Conservation (phyloP, 371 early-diverging fungal species). For the Encephalitozoon intestinalis region DNA sequence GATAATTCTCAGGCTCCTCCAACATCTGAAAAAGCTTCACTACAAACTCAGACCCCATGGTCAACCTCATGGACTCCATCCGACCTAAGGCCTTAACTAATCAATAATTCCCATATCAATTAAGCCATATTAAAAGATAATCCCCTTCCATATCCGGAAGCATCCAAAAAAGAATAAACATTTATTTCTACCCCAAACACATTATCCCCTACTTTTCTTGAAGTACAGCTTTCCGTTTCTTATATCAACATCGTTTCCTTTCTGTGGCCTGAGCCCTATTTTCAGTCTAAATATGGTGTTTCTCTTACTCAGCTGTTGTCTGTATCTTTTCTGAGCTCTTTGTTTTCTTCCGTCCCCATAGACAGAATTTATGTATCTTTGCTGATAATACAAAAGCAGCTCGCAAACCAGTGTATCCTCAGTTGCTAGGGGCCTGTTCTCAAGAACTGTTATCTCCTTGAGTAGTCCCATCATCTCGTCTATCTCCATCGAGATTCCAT, state of each 20-base stretch:
- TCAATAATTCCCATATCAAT: neutral
- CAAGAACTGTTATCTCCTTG: neutral
- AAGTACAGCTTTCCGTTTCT: slow-evolving; percentile 5
- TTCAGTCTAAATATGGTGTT: slow-evolving; percentile 24
- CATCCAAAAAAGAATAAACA: slow-evolving; percentile 2
- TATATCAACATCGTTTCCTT: neutral
- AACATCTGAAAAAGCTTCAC: slow-evolving; percentile 59
- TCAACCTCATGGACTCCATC: neutral
- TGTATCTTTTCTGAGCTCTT: neutral
- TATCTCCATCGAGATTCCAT: neutral
- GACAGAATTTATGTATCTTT: neutral
- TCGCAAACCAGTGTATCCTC: slow-evolving; percentile 14
- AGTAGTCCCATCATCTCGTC: neutral
- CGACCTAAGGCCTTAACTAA: neutral
- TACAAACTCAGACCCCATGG: slow-evolving; percentile 44
- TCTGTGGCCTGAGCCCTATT: neutral
- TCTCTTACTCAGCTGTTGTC: neutral
- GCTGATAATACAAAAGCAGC: slow-evolving; percentile 22
- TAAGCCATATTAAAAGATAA: neutral
- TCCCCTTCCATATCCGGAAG: neutral
- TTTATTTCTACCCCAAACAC: neutral
- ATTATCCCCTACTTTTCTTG: neutral
- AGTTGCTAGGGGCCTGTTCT: neutral
- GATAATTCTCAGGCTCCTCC: slow-evolving; percentile 40
- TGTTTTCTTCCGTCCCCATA: neutral